Evolutionary conservation across 2,329 filamentous ascomycete species (phyloP), one percentile per base, ranked within the genome.

Genomic region (Shiraia sp.): DNA sequence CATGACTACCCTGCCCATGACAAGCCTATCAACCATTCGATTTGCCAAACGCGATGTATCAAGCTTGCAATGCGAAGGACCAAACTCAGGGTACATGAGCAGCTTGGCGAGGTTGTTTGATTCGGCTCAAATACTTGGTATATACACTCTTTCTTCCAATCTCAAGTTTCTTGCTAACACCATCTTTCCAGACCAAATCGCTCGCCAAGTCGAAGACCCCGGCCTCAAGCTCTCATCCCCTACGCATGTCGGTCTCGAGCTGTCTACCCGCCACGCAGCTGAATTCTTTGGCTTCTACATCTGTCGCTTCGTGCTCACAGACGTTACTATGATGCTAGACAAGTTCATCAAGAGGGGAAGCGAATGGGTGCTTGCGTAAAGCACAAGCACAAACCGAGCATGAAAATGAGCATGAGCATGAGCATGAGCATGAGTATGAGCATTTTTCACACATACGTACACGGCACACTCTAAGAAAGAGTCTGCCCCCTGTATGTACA

Each of bases 211-310:
- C 32, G 92, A 96, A 66, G 92, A 97, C 64, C 92, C 92, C 5
- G 92, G 92, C 8, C 80, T 97, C 40, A 88, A 88, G 56, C 89
- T 93, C 70, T 90, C 90, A 13, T 92, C 91, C 57, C 90, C 90
- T 61, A 97, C 93, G 7, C 91, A 96, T 65, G 91, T 99, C 38
- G 93, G 93, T 8, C 81, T 99, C 24, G 93, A 99, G 72, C 80
- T 99, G 28, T 93, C 90, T 66, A 90, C 90, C 25, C 83, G 92
- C 28, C 92, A 96, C 68, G 93, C 92, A 6, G 89, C 92, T 24
- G 93, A 99, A 71, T 99, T 99, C 71, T 99, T 99, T 68, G 91
- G 87, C 12, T 96, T 99, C 70, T 97, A 93, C 68, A 80, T 99
- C 19, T 96, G 92, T 70, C 86, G 93, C 13, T 99, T 99, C 66